phyloP scores from a whole-genome alignment of 116 monocot species.

The Cymodocea nodosa region DNA sequence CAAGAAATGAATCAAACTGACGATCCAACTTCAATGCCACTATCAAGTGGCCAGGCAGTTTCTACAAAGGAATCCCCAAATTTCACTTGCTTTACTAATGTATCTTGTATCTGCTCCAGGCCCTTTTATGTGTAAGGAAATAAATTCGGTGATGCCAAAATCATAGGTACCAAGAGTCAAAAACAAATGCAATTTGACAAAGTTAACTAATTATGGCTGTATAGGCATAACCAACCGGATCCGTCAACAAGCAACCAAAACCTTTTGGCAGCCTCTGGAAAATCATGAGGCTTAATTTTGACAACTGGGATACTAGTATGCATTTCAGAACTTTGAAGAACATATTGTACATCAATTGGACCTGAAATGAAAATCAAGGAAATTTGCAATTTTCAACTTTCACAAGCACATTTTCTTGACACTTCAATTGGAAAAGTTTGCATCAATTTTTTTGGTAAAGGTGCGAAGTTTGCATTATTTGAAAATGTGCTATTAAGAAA shows the following conservation, averaged over 20 bases:
- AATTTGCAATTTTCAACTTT: too few species aligned
- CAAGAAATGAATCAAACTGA: background rate
- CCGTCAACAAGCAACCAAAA: constrained; percentile 69
- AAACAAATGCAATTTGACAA: too few species aligned
- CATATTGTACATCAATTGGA: too few species aligned
- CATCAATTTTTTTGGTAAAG: too few species aligned
- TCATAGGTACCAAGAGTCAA: too few species aligned
- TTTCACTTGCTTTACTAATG: constrained; percentile 74
- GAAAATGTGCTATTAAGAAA: background rate
- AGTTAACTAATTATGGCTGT: too few species aligned
- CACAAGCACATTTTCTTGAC: too few species aligned
- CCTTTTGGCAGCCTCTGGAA: constrained; percentile 35
- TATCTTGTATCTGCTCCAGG: constrained; percentile 60
- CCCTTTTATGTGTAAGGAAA: constrained; percentile 10
- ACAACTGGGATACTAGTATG: constrained; percentile 9
- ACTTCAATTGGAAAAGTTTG: too few species aligned
- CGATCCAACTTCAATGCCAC: constrained; percentile 82
- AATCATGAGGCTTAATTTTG: constrained; percentile 33
- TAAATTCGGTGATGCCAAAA: background rate
- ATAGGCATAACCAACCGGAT: constrained; percentile 32
- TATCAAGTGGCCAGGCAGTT: constrained; percentile 93
- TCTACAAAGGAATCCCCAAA: constrained; percentile 64
- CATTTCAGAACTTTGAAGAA: background rate
- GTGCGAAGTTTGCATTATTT: too few species aligned
- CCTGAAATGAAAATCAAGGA: too few species aligned